Percentiles rank a stretch among this genome's conserved stretches.
These are phyloP conservation scores for Glomus cerebriforme DNA, from an alignment of 192 early-diverging fungal species.

Conservation along the genomic window DNA sequence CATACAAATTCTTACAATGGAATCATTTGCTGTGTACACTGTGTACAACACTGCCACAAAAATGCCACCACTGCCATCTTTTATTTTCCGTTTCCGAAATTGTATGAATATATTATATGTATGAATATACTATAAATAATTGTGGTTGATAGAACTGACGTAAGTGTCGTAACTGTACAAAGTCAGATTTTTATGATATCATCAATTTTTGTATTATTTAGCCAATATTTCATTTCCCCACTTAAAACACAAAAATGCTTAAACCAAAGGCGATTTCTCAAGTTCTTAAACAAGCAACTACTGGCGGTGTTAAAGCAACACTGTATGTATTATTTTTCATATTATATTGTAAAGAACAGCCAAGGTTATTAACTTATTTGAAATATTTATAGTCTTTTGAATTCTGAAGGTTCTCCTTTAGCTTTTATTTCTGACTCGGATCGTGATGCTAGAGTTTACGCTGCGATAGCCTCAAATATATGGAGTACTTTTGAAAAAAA, in stretches of 20 bases:
- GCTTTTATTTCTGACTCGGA: conserved; percentile 58
- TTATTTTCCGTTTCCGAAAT: too few species aligned
- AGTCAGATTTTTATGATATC: too few species aligned
- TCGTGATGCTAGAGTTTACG: conserved; percentile 54
- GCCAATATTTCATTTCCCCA: too few species aligned
- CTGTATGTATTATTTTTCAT: conserved; percentile 40
- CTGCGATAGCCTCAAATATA: conserved; percentile 61
- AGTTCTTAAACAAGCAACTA: conserved; percentile 57
- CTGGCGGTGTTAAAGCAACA: conserved; percentile 54
- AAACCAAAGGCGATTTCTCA: conserved; percentile 66
- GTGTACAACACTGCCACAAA: too few species aligned
- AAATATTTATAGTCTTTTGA: conserved; percentile 49
- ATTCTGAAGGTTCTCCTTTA: conserved; percentile 57
- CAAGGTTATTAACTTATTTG: neutral
- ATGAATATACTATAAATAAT: too few species aligned
- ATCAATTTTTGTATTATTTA: too few species aligned
- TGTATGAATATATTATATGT: too few species aligned
- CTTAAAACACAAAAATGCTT: conserved; percentile 47
- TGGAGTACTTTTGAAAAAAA: conserved; percentile 59
- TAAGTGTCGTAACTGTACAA: too few species aligned
- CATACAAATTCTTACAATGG: too few species aligned
- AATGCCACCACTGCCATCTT: too few species aligned
- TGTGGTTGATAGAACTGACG: too few species aligned
- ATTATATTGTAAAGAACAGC: neutral
- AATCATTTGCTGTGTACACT: too few species aligned